Conservation (phyloP, 106 monocot species). For the Xerophyta viscosa region DNA sequence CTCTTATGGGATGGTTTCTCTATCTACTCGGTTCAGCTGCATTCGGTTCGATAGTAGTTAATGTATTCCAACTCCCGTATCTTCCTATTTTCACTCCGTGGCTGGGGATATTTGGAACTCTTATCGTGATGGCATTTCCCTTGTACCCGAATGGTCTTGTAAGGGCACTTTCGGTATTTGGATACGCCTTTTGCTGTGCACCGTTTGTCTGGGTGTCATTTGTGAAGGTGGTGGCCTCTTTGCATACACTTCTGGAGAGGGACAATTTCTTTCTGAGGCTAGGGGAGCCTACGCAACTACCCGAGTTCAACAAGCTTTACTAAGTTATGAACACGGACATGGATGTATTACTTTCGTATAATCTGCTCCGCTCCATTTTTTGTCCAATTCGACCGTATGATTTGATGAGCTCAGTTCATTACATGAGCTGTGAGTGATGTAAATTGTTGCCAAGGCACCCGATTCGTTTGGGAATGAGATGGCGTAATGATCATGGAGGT, state of each 20-base stretch:
- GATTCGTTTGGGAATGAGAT: too few relatives aligned
- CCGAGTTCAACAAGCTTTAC: conserved; percentile 60
- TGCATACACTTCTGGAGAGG: conserved; percentile 50
- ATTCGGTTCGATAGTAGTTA: conserved; percentile 44
- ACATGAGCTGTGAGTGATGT: too few relatives aligned
- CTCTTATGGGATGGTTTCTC: conserved; percentile 70
- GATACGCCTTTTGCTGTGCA: conserved; percentile 45
- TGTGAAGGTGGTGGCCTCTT: conserved; percentile 33
- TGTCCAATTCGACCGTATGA: too few relatives aligned
- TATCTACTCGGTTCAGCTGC: conserved; percentile 56
- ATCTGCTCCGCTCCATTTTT: too few relatives aligned
- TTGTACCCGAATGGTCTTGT: conserved; percentile 77
- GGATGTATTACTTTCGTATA: too few relatives aligned
- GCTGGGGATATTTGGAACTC: conserved; percentile 44
- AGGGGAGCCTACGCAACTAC: conserved; percentile 51
- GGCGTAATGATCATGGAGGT: too few relatives aligned
- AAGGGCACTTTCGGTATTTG: conserved; percentile 49
- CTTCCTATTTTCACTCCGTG: conserved; percentile 49
- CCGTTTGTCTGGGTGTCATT: conserved; percentile 59
- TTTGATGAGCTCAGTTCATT: too few relatives aligned
- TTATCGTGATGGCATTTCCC: conserved; percentile 66
- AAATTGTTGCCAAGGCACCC: too few relatives aligned
- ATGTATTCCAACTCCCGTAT: conserved; percentile 47
- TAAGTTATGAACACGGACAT: too few relatives aligned
- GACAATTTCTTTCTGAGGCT: conserved; percentile 62